phyloP scores from a whole-genome alignment of 495 filamentous ascomycete species.

The Talaromyces wortmannii region DNA sequence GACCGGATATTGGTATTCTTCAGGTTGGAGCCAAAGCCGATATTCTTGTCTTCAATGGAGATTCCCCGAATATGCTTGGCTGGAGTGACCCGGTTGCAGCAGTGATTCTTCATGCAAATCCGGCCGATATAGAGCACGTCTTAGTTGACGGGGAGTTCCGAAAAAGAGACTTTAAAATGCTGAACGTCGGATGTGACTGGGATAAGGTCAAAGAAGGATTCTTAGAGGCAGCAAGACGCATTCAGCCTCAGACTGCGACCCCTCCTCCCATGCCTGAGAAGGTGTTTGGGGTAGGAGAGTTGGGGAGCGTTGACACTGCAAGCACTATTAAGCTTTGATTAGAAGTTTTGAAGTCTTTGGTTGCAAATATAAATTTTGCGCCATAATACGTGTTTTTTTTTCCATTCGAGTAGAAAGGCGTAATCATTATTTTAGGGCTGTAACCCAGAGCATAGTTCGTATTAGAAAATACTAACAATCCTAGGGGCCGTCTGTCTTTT shows the following conservation, averaged over 20 bases:
- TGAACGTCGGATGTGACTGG: conserved; percentile 10
- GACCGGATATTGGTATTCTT: conserved; percentile 39
- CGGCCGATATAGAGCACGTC: conserved; percentile 40
- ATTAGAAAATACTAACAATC: too few relatives aligned
- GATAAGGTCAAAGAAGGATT: conserved; percentile 17
- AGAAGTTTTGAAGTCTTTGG: too few relatives aligned
- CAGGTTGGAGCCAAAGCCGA: conserved; percentile 39
- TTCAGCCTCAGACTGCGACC: conserved; percentile 9
- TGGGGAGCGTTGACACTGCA: not conserved
- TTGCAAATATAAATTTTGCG: too few relatives aligned
- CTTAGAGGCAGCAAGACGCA: conserved; percentile 18
- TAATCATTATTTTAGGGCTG: too few relatives aligned
- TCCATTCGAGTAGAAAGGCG: too few relatives aligned
- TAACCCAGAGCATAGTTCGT: too few relatives aligned
- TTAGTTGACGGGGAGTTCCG: conserved; percentile 36
- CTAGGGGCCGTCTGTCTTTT: too few relatives aligned
- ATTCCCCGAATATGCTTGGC: conserved; percentile 35
- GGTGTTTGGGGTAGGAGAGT: conserved; percentile 1
- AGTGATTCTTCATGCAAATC: conserved; percentile 40
- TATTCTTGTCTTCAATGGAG: conserved; percentile 43
- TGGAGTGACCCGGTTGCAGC: conserved; percentile 46
- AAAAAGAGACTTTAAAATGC: conserved; percentile 29
- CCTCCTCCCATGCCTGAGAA: conserved; percentile 6
- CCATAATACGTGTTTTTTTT: too few relatives aligned
- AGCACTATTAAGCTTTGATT: not conserved